Percentiles rank a stretch among this genome's conserved stretches.
Evolutionary conservation across 352 stramenopile species (phyloP).

Genomic region (Globisporangium cederbergense): DNA sequence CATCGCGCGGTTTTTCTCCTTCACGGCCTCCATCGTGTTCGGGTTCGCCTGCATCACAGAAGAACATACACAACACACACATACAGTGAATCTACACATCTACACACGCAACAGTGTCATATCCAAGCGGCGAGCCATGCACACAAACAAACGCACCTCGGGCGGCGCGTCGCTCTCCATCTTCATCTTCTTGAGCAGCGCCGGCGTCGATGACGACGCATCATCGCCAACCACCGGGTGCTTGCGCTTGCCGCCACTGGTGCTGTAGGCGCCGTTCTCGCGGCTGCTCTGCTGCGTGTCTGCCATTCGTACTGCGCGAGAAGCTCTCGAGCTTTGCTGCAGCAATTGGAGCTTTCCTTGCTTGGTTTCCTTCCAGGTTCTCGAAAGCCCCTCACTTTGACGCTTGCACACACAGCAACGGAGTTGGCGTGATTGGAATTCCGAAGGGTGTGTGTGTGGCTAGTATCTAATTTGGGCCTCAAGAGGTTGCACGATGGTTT

Average conservation of each 20-base stretch:
- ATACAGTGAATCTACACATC: conserved; percentile 1
- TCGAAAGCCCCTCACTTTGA: too few species aligned
- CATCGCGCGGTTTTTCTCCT: conserved; percentile 71
- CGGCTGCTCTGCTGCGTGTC: conserved; percentile 10
- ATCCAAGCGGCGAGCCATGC: too few species aligned
- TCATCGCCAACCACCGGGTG: neutral
- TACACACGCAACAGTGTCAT: neutral
- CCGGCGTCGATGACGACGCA: neutral
- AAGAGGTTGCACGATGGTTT: too few species aligned
- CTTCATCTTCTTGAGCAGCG: conserved; percentile 59
- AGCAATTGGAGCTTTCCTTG: neutral
- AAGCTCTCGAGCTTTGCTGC: too few species aligned
- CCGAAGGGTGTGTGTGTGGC: too few species aligned
- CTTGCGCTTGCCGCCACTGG: conserved; percentile 8
- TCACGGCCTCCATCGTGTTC: conserved; percentile 71
- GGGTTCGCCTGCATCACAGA: conserved; percentile 45
- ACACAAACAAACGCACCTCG: conserved; percentile 27
- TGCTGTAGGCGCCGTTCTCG: conserved; percentile 9
- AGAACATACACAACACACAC: neutral
- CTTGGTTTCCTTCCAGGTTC: too few species aligned
- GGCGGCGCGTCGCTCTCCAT: conserved; percentile 54
- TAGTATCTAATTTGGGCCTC: too few species aligned
- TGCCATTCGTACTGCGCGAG: conserved; percentile 6
- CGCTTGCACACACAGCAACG: too few species aligned
- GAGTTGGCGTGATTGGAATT: too few species aligned